Base-by-base conservation (phyloP, 768 basidiomycete genomes). In the Boletus pseudo-olivaceus region DNA sequence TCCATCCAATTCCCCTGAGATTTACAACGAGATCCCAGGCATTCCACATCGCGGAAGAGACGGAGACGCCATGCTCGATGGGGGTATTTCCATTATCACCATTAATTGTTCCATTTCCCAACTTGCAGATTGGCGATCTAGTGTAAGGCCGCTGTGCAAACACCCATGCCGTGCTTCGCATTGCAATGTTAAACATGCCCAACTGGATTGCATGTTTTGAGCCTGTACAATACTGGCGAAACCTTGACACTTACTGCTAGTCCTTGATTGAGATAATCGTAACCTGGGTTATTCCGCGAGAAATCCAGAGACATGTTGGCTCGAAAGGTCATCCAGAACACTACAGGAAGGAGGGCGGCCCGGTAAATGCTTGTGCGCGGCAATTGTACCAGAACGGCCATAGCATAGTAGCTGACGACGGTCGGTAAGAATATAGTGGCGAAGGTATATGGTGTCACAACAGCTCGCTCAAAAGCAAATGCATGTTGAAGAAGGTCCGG, bases 301-400 rank as follows among this genome's bases (percentile, higher is more conserved):
- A 71, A 41, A 47, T 71, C 68, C 37, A 69, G 27, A n/a, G 58
- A 52, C 45, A 56, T 49, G 14, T 69, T 66, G 4, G 76, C 75
- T 14, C 76, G 72, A 50, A 76, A 78, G 17, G 76, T 64, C 7
- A 67, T 52, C 71, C 75, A 79, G 30, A 80, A 62, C 5, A 80
- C 75, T 12, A 80, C 54, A 3, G 82, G 81, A 27, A 84, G 72
- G 34, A 84, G 56, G 12, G 78, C 76, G 32, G 75, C 54, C 43
- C 82, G 78, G 52, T 78, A 64, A 4, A 68, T 44, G 42, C 69
- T 66, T 1, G 82, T 82, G 32, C 66, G 67, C 0, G 78, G 78
- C 14, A 77, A 62, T 37, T 81, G 70, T 7, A 83, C 79, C 46
- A 86, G 73, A 33, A 82, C 64, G 12, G 83, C 83, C 50, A 79